phyloP scores from a whole-genome alignment of 495 filamentous ascomycete species.

The Lepraria neglecta region DNA sequence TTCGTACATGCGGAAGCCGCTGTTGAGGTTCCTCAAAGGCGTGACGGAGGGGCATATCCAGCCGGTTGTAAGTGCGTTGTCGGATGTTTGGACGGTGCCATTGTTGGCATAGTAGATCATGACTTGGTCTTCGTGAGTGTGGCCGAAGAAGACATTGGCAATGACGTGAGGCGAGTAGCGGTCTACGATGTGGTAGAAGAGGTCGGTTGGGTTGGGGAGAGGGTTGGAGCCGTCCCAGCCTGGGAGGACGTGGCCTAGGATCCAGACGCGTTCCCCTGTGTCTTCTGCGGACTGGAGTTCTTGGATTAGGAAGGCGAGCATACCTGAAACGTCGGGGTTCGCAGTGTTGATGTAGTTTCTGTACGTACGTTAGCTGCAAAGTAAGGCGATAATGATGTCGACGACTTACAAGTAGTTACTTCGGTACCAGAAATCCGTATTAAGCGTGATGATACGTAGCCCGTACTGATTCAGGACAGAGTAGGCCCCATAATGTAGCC shows the following conservation, averaged over 20 bases:
- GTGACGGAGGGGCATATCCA: conserved; percentile 51
- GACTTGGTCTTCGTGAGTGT: conserved; percentile 51
- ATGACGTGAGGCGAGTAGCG: conserved; percentile 52
- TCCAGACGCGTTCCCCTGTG: conserved; percentile 47
- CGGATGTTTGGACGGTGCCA: conserved; percentile 36
- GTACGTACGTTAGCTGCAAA: conserved; percentile 14
- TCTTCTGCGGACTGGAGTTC: conserved; percentile 51
- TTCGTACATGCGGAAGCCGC: conserved; percentile 49
- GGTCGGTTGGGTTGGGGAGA: conserved; percentile 45
- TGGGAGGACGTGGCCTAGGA: conserved; percentile 47
- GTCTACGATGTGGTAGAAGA: conserved; percentile 53
- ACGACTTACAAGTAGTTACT: conserved; percentile 27
- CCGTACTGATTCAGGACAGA: conserved; percentile 44
- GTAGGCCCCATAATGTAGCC: conserved; percentile 47
- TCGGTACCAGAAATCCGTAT: conserved; percentile 42
- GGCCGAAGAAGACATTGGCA: conserved; percentile 51
- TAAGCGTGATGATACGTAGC: conserved; percentile 47
- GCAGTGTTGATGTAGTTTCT: conserved; percentile 42
- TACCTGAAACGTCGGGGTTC: conserved; percentile 46
- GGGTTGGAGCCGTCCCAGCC: conserved; percentile 49
- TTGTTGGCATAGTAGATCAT: conserved; percentile 50
- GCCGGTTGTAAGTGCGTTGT: conserved; percentile 39
- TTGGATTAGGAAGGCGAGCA: conserved; percentile 45
- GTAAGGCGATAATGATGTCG: neutral
- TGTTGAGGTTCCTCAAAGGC: conserved; percentile 50